phyloP scores from a whole-genome alignment of 345 rosid species.

The Aegle marmelos region DNA sequence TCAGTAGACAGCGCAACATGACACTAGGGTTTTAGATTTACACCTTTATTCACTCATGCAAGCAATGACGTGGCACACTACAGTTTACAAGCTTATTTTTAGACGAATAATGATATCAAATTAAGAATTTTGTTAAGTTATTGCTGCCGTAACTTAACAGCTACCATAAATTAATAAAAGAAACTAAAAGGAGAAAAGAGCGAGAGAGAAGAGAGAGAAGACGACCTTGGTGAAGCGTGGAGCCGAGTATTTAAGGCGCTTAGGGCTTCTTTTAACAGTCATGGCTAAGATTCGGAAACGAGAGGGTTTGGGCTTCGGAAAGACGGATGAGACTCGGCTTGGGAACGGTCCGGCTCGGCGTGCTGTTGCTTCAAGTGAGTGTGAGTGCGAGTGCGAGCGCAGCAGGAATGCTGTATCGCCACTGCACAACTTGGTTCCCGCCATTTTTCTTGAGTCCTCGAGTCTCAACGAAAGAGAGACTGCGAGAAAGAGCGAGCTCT shows the following conservation, averaged over 20 bases:
- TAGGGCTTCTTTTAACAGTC: conserved; percentile 78
- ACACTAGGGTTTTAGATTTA: neutral
- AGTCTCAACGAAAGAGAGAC: neutral
- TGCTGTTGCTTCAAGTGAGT: neutral
- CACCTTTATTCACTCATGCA: neutral
- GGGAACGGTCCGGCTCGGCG: conserved; percentile 17
- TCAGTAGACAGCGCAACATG: too few relatives aligned
- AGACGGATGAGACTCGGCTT: conserved; percentile 22
- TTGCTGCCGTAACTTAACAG: too few relatives aligned
- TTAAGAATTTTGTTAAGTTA: too few relatives aligned
- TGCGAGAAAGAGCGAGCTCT: too few relatives aligned
- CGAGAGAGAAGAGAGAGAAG: neutral
- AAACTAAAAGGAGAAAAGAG: neutral
- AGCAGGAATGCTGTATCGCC: conserved; percentile 10
- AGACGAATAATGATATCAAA: neutral
- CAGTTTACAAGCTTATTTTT: neutral
- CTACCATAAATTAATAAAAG: neutral
- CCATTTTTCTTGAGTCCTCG: conserved; percentile 14
- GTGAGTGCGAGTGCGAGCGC: neutral
- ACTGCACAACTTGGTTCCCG: conserved; percentile 24
- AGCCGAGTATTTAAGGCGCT: conserved; percentile 85
- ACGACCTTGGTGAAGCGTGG: conserved; percentile 72
- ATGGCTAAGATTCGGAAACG: conserved; percentile 35
- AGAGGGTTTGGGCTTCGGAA: conserved; percentile 15
- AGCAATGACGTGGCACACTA: neutral